Base-by-base conservation (phyloP, 2,329 filamentous ascomycete genomes). In the Nemania diffusa region DNA sequence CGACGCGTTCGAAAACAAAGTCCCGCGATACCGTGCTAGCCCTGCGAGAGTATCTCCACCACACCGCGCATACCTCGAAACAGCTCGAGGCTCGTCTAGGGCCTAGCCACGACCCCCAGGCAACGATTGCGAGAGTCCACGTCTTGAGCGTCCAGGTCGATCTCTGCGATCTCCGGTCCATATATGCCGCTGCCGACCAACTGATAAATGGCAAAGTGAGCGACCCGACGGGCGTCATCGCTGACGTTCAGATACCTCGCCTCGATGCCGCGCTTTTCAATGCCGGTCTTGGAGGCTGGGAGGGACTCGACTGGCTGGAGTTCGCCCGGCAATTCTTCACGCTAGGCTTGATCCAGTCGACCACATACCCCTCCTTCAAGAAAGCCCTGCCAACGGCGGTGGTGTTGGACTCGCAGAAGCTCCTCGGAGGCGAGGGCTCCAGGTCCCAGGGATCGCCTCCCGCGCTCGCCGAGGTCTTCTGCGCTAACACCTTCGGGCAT, bases 401-500 rank as follows among this genome's bases (percentile, higher is more conserved):
- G 48, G 77, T 82, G 2, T 73, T 88, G 34, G 75, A 76, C 55
- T 82, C 81, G 55, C 76, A 81, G 69, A 79, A 79, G 60, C 62
- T 78, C 11, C 66, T 75, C 29, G 72, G 71, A 6, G 29, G 57
- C 72, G 52, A 67, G 46, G 57, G 52, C 66, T 8, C 62, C 5
- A 65, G 62, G 15, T 65, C 60, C 3, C 8, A 13, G 7, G 48
- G 40, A 11, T 73, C 81, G 17, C 87, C 89, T 65, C 89, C 91
- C 0, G 81, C 83, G 5, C 82, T 99, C 0, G 94, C 93, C 2
- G 86, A 93, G 72, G 89, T 97, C 20, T 99, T 98, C 78, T 91
- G 91, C 77, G 91, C 95, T 57, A 98, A 98, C 76, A 87, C 97
- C 32, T 98, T 99, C 77, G 96, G 96, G 0, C 96, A 99, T 81